A percentile compares a stretch with the other conserved stretches of the same genome.
Evolutionary conservation across 1,284 basidiomycete genomes (phyloP).

Genomic region (Cystobasidium slooffiae): DNA sequence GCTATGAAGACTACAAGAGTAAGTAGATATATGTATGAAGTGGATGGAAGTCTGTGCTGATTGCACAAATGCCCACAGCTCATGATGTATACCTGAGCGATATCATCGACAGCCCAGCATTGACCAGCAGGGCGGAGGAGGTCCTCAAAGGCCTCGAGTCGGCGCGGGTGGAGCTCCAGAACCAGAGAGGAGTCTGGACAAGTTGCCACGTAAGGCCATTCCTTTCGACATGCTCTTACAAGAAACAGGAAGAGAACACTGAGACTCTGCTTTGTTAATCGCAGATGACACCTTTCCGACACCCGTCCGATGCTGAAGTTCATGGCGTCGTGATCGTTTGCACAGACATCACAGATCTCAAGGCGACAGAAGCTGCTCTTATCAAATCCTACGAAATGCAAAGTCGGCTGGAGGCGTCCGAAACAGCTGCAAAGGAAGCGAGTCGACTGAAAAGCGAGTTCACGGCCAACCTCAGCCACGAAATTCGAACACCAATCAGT

Average conservation of each 20-base stretch:
- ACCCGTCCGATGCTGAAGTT: conserved; percentile 43
- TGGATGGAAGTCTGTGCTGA: background rate
- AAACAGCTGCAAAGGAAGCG: conserved; percentile 57
- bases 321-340: conserved; percentile 57
- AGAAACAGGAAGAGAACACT: no score
- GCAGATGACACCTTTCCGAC: conserved; percentile 46
- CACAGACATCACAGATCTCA: conserved; percentile 57
- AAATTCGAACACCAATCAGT: conserved; percentile 45
- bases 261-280: background rate
- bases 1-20: conserved; percentile 7
- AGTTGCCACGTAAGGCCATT: conserved; percentile 6
- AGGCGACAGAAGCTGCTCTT: conserved; percentile 54
- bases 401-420: conserved; percentile 55
- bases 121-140: background rate
- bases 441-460: conserved; percentile 57
- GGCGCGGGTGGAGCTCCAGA: conserved; percentile 19
- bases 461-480: conserved; percentile 49
- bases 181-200: conserved; percentile 7
- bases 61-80: background rate
- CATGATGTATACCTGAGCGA: conserved; percentile 11
- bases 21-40: background rate
- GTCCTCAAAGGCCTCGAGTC: conserved; percentile 12
- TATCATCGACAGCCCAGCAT: conserved; percentile 10
- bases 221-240: background rate
- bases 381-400: conserved; percentile 55